Conservation (phyloP, 306 rosid genomes). For the Crotalaria pallida region DNA sequence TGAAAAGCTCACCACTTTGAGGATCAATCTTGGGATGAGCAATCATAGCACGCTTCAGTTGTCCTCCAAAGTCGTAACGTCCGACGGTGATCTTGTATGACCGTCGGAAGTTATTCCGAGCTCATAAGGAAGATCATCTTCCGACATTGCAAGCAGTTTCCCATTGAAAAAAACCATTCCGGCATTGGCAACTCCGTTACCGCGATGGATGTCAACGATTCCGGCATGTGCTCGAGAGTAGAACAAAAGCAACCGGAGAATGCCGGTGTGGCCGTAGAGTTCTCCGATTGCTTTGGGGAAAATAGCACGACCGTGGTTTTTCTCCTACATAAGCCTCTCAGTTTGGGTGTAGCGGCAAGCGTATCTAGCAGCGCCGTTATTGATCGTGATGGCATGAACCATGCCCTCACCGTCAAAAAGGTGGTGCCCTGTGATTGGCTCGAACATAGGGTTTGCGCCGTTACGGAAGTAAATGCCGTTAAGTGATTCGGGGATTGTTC, state of each 20-base stretch:
- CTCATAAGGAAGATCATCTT: constrained; percentile 82
- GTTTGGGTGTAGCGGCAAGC: constrained; percentile 74
- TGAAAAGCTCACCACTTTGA: constrained; percentile 55
- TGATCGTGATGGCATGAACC: constrained; percentile 69
- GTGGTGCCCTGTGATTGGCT: constrained; percentile 70
- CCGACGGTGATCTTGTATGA: constrained; percentile 54
- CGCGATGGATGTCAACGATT: constrained; percentile 43
- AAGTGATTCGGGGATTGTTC: constrained; percentile 47
- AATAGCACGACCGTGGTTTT: constrained; percentile 40
- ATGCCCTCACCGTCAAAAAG: constrained; percentile 89
- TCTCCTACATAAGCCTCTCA: constrained; percentile 60
- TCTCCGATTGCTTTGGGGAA: constrained; percentile 82
- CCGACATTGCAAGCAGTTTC: constrained; percentile 71
- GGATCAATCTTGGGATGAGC: constrained; percentile 84
- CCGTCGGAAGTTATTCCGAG: constrained; percentile 44
- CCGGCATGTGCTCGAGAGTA: constrained; percentile 43
- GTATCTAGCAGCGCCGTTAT: constrained; percentile 46
- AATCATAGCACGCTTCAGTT: constrained; percentile 55
- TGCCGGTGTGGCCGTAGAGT: constrained; percentile 65
- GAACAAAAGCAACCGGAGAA: constrained; percentile 54
- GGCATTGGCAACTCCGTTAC: constrained; percentile 69
- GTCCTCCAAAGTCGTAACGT: constrained; percentile 47
- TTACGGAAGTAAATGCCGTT: constrained; percentile 71
- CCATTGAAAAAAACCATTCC: constrained; percentile 65
- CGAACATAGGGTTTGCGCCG: constrained; percentile 65